phyloP scores from a whole-genome alignment of 1,284 basidiomycete species.

The Cutaneotrichosporon sp. region DNA sequence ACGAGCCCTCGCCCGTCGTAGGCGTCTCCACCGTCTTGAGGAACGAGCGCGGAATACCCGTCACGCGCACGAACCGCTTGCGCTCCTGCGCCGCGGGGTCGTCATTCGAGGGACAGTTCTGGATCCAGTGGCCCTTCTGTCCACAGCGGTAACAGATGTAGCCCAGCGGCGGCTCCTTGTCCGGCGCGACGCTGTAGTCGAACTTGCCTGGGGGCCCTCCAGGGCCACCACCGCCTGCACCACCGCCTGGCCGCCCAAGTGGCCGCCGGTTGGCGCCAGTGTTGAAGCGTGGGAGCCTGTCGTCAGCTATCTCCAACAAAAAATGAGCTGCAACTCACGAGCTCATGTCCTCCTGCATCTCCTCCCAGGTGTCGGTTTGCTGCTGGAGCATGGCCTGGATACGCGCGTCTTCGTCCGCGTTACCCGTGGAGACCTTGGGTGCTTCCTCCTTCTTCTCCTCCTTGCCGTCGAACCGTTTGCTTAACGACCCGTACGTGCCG shows the following conservation, averaged over 20 bases:
- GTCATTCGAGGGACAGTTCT: slow-evolving; percentile 97
- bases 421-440: slow-evolving; percentile 42
- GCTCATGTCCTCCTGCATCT: slow-evolving; percentile 52
- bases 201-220: slow-evolving; percentile 32
- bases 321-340: slow-evolving; percentile 34
- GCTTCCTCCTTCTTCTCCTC: slow-evolving; percentile 57
- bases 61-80: slow-evolving; percentile 95
- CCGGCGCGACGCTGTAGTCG: slow-evolving; percentile 56
- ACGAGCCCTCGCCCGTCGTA: slow-evolving; percentile 64
- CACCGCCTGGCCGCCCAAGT: slow-evolving; percentile 37
- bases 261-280: slow-evolving; percentile 20
- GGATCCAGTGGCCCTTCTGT: slow-evolving; percentile 99
- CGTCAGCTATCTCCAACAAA: slow-evolving; percentile 15
- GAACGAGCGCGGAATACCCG: slow-evolving; percentile 96
- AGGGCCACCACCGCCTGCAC: slow-evolving; percentile 56
- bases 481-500: slow-evolving; percentile 60
- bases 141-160: slow-evolving; percentile 99
- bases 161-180: slow-evolving; percentile 66
- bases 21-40: slow-evolving; percentile 93
- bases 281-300: slow-evolving; percentile 22
- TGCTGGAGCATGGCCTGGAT: slow-evolving; percentile 51
- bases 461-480: slow-evolving; percentile 85
- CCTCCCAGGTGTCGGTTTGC: slow-evolving; percentile 51
- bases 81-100: slow-evolving; percentile 92
- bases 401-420: slow-evolving; percentile 52